Percentiles rank a stretch among this genome's conserved stretches.
phyloP scores from a whole-genome alignment of 2,329 filamentous ascomycete genomes.

The Colletotrichum cordylinicola region DNA sequence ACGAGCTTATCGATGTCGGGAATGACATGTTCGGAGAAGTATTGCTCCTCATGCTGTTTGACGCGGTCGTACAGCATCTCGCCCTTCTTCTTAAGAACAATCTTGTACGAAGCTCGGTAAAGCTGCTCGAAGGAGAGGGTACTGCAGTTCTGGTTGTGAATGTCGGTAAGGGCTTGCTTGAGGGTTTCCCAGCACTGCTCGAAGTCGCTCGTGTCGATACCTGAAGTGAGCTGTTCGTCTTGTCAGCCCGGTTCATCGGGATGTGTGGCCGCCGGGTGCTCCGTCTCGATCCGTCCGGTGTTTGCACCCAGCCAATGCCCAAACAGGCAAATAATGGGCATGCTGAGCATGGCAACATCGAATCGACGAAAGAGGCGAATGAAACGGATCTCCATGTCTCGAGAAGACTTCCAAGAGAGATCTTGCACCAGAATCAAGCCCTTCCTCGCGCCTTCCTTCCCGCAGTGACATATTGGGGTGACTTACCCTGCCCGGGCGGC shows the following conservation, averaged over 20 bases:
- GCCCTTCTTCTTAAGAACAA: conserved; percentile 88
- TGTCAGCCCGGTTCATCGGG: neutral
- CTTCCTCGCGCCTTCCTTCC: neutral
- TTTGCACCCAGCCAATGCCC: neutral
- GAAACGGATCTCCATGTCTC: neutral
- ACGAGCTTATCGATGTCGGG: conserved; percentile 74
- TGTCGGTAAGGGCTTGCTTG: conserved; percentile 79
- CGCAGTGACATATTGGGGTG: neutral
- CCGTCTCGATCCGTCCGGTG: neutral
- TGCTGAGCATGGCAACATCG: neutral
- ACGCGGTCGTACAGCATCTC: conserved; percentile 82
- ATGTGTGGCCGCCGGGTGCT: neutral
- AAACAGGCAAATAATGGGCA: neutral
- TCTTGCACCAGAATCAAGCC: neutral
- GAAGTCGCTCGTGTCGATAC: conserved; percentile 72
- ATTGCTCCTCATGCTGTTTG: conserved; percentile 79
- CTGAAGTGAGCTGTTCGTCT: neutral
- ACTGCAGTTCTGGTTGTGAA: conserved; percentile 91
- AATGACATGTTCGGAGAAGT: conserved; percentile 79
- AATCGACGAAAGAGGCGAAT: neutral
- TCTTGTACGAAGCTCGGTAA: conserved; percentile 92
- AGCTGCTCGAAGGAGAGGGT: conserved; percentile 92
- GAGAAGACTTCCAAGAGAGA: neutral
- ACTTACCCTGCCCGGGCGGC: conserved; percentile 47
- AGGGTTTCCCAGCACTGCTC: conserved; percentile 85